phyloP scores from a whole-genome alignment of 202 grass and related monocot genomes.

The Dendrocalamus latiflorus region DNA sequence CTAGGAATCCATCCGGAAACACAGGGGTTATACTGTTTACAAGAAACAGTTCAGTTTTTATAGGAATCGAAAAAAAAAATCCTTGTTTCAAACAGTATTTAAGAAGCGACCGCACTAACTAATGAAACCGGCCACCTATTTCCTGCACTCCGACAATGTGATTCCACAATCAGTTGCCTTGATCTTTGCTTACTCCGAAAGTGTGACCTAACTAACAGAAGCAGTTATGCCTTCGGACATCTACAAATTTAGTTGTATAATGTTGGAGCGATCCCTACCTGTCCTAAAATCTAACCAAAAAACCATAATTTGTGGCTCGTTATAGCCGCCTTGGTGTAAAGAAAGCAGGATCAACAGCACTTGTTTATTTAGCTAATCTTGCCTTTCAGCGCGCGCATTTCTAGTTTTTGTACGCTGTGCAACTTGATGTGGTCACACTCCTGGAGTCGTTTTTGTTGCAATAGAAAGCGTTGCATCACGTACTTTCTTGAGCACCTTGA shows the following conservation, averaged over 20 bases:
- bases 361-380: background rate
- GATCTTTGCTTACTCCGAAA: background rate
- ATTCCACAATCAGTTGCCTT: background rate
- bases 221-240: too few species aligned
- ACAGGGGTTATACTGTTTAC: too few species aligned
- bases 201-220: too few species aligned
- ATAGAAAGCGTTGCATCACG: background rate
- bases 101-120: too few species aligned
- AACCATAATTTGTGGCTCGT: too few species aligned
- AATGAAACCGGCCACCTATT: background rate
- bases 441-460: background rate
- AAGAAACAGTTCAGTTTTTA: too few species aligned
- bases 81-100: too few species aligned
- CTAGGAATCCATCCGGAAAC: too few species aligned
- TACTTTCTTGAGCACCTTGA: background rate
- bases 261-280: background rate
- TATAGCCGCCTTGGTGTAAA: slow-evolving; percentile 8
- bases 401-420: background rate
- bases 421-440: background rate
- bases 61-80: too few species aligned
- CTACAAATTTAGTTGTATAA: background rate
- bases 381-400: too few species aligned
- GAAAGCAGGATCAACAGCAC: background rate
- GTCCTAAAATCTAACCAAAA: too few species aligned
- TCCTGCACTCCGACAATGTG: too few species aligned